phyloP scores from a whole-genome alignment of 1,139 yeast species.

The Suhomyces kunorum region DNA sequence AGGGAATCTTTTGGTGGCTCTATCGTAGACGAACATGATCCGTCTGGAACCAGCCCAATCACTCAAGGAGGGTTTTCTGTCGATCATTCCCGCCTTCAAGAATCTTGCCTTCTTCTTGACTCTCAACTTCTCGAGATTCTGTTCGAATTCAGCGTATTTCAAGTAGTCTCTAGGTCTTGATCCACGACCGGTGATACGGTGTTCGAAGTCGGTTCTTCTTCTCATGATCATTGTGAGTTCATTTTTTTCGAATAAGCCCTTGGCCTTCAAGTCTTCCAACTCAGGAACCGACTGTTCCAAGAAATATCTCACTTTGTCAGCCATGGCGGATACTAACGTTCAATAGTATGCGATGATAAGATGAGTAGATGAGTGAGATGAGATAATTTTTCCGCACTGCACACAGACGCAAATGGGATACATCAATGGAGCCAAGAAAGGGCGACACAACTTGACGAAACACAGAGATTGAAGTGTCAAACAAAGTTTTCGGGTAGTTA shows the following conservation, averaged over 20 bases:
- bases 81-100: conserved; percentile 51
- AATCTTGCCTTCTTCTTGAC: conserved; percentile 69
- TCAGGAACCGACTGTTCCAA: conserved; percentile 89
- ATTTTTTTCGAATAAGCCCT: conserved; percentile 75
- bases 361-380: no score
- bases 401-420: conserved; percentile 1
- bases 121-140: conserved; percentile 75
- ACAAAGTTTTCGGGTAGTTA: no score
- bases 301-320: conserved; percentile 74
- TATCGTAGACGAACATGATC: conserved; percentile 77
- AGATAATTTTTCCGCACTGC: conserved; percentile 11
- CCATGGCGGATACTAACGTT: conserved; percentile 40
- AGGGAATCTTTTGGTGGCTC: conserved; percentile 82
- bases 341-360: no score
- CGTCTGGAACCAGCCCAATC: conserved; percentile 90
- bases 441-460: no score
- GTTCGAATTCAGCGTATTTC: conserved; percentile 79
- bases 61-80: conserved; percentile 61
- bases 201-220: conserved; percentile 94
- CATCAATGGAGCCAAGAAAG: background rate
- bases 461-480: no score
- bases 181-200: conserved; percentile 82
- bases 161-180: conserved; percentile 76
- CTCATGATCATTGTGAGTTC: conserved; percentile 88
- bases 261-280: conserved; percentile 79